Conservation (phyloP, 352 stramenopile species). For the Phytopythium oedochilum region DNA sequence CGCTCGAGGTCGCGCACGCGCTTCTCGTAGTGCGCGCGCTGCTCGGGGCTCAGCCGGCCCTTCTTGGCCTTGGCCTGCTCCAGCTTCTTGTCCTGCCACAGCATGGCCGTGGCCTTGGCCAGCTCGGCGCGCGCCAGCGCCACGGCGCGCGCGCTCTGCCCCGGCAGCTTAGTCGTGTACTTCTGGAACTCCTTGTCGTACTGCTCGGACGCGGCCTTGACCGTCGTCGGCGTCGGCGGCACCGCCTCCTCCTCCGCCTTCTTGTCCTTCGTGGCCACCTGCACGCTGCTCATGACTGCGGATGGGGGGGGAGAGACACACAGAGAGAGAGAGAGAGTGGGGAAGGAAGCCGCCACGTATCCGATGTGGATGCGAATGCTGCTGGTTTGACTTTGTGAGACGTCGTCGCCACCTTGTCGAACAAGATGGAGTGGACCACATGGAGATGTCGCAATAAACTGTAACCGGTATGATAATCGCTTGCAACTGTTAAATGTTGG, state of each 20-base stretch:
- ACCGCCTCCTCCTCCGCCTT: constrained; percentile 3
- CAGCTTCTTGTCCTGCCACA: constrained; percentile 87
- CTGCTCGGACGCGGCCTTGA: constrained; percentile 54
- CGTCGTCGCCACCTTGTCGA: too few species aligned
- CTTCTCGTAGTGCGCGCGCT: constrained; percentile 61
- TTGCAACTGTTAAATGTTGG: too few species aligned
- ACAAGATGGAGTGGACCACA: neutral
- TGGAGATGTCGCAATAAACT: too few species aligned
- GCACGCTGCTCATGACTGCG: constrained; percentile 1
- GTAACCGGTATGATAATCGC: too few species aligned
- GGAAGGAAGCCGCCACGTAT: too few species aligned
- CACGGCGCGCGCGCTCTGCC: constrained; percentile 65
- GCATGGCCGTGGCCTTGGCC: constrained; percentile 70
- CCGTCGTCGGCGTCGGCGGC: constrained; percentile 16
- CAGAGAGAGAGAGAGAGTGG: neutral
- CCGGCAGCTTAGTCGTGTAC: constrained; percentile 80
- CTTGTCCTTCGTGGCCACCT: too few species aligned
- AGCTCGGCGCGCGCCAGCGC: constrained; percentile 75
- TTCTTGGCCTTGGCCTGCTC: constrained; percentile 63
- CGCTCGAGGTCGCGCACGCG: constrained; percentile 65
- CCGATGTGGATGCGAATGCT: too few species aligned
- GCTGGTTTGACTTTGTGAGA: too few species aligned
- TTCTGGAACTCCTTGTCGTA: constrained; percentile 86
- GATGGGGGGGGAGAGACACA: neutral
- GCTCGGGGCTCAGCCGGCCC: constrained; percentile 44